These are phyloP conservation scores for Flaveria brownii DNA, from an alignment of 129 eudicot genomes.

Conservation along the genomic window DNA sequence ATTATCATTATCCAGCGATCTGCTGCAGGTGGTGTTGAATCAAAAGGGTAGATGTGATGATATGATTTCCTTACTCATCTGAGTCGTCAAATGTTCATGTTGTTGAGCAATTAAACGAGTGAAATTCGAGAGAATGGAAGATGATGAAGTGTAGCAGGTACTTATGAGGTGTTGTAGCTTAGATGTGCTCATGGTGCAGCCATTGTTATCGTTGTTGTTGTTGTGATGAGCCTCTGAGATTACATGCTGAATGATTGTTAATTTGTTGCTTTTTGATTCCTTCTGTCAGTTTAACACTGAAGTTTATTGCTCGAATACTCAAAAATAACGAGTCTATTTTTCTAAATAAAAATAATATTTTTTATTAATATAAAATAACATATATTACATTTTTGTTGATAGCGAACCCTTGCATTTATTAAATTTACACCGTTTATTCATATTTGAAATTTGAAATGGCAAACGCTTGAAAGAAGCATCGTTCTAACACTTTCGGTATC, in stretches of 20 bases:
- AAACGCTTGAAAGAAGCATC: too few relatives aligned
- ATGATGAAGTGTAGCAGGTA: slow-evolving; percentile 44
- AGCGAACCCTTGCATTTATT: too few relatives aligned
- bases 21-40: slow-evolving; percentile 36
- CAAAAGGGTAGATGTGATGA: slow-evolving; percentile 25
- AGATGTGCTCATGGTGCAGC: slow-evolving; percentile 49
- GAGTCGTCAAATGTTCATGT: neutral
- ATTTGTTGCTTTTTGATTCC: slow-evolving; percentile 28
- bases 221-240: slow-evolving; percentile 39
- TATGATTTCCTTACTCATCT: slow-evolving; percentile 37
- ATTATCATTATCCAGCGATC: slow-evolving; percentile 27
- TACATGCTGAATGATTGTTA: slow-evolving; percentile 28
- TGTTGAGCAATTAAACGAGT: neutral
- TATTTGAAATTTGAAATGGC: too few relatives aligned
- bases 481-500: too few relatives aligned
- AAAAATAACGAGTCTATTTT: too few relatives aligned
- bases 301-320: too few relatives aligned
- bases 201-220: neutral
- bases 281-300: neutral
- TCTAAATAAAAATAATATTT: too few relatives aligned
- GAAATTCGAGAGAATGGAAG: slow-evolving; percentile 24
- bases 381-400: too few relatives aligned
- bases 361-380: too few relatives aligned
- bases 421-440: too few relatives aligned
- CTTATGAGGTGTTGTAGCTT: slow-evolving; percentile 29